phyloP scores from a whole-genome alignment of 495 filamentous ascomycete species.

The Lichina pygmaea region DNA sequence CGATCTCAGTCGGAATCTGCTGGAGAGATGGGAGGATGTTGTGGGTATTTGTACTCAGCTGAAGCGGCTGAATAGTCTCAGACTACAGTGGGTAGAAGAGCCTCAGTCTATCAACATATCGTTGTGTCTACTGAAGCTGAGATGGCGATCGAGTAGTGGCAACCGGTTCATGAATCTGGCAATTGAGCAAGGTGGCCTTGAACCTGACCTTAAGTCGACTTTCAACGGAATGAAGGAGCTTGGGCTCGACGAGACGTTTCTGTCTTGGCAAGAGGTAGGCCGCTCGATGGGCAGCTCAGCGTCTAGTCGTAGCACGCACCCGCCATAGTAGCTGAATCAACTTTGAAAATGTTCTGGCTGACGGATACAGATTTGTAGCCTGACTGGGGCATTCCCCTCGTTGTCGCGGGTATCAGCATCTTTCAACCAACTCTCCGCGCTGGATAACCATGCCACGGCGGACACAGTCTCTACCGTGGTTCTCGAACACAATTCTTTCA shows the following conservation, averaged over 20 bases:
- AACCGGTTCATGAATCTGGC: conserved; percentile 37
- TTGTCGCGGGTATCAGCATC: conserved; percentile 17
- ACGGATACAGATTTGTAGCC: conserved; percentile 12
- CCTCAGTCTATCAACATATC: background rate
- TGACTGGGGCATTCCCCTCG: conserved; percentile 19
- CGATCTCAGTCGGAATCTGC: conserved; percentile 65
- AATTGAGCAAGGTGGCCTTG: conserved; percentile 10
- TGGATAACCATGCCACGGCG: conserved; percentile 12
- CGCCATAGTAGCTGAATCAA: too few species aligned
- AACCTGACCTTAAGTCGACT: conserved; percentile 12
- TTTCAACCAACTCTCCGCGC: conserved; percentile 20
- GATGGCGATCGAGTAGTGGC: conserved; percentile 22
- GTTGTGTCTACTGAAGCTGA: background rate
- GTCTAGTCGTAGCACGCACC: too few species aligned
- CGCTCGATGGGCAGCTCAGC: background rate
- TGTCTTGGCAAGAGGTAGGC: conserved; percentile 42
- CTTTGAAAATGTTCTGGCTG: too few species aligned
- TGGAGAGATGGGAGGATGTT: conserved; percentile 36
- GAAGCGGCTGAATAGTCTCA: conserved; percentile 30
- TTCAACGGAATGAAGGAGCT: conserved; percentile 39
- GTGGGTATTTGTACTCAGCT: conserved; percentile 41
- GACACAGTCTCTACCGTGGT: conserved; percentile 27
- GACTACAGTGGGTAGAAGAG: conserved; percentile 28
- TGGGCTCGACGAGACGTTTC: conserved; percentile 42
- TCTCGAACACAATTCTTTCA: conserved; percentile 53